Evolutionary conservation across 2,329 filamentous ascomycete species (phyloP).

Genomic region (Dactylellina leptospora): DNA sequence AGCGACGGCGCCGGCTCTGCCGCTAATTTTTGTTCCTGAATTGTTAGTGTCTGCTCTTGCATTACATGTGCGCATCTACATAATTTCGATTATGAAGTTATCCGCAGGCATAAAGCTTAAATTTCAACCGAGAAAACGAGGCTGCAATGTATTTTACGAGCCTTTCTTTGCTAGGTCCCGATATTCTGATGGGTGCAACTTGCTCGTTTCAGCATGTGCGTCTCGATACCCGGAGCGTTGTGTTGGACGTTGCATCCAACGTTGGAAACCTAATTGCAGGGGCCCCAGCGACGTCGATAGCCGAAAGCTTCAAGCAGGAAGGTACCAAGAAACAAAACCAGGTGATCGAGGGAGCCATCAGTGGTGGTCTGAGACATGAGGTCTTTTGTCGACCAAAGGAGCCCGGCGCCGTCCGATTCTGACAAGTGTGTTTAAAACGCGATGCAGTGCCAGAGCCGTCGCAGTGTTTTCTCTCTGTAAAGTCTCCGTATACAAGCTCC

Average conservation of each 20-base stretch:
- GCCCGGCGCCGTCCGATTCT: slow-evolving; percentile 50
- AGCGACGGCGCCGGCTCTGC: too few species aligned
- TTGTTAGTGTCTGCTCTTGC: too few species aligned
- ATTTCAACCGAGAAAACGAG: too few species aligned
- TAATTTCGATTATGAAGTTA: too few species aligned
- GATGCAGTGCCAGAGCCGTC: slow-evolving; percentile 26
- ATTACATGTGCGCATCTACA: too few species aligned
- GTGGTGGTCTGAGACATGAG: slow-evolving; percentile 37
- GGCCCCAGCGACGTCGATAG: slow-evolving; percentile 31
- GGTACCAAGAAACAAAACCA: slow-evolving; percentile 25
- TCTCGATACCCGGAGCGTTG: too few species aligned
- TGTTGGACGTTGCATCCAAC: slow-evolving; percentile 44
- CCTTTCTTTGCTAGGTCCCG: too few species aligned
- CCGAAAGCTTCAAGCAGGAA: slow-evolving; percentile 40
- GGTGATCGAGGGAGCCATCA: slow-evolving; percentile 8
- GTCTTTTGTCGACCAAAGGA: slow-evolving; percentile 40
- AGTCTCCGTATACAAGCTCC: not conserved
- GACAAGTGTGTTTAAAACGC: slow-evolving; percentile 44
- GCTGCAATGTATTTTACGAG: too few species aligned
- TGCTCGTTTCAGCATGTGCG: not conserved
- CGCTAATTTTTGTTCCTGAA: too few species aligned
- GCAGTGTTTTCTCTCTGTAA: slow-evolving; percentile 9
- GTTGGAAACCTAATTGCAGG: too few species aligned
- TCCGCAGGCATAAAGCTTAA: too few species aligned
- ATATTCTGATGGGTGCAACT: not conserved